Evolutionary conservation across 768 basidiomycete species (phyloP), one percentile per base, ranked within the genome.

Genomic region (Clathrus columnatus): DNA sequence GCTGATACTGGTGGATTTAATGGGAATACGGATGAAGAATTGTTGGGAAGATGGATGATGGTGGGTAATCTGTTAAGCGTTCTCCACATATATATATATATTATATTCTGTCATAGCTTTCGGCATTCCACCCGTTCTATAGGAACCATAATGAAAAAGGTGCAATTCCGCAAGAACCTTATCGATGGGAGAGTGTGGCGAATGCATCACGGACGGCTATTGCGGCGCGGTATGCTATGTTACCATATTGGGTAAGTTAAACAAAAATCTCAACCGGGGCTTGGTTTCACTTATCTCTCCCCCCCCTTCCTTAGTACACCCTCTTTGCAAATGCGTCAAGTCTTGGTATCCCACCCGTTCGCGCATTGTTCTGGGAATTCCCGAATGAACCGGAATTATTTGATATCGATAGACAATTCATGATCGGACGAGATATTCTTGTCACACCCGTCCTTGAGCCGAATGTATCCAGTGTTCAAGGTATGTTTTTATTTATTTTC

Each of bases 41-140:
- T 91, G 8, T 87, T 86, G 68, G 83, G 82, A 59, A 78, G 89
- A 17, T 91, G 89, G 89, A 89, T 87, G 87, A 82, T 85, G 65
- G 54, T 55, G 7, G 44, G 54, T 45, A 21, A 27, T 24, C 6
- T 27, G 16, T 28, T 8, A 16, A 23, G 16, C 6, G 7, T 50
- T 50, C 24, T 50, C 32, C 23, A 20, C 8, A 6, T 16, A 18
- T 28, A 50, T 21, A 23, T n/a, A n/a, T n/a, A n/a, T n/a, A n/a
- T n/a, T n/a, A n/a, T n/a, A n/a, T n/a, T n/a, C n/a, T 20, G 21
- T 47, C 14, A 24, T 18, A 55, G 54, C 75, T 90, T n/a, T 75
- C 84, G 2, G 88, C 87, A 1, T 91, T 91, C 65, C 77, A 77
- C 24, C 88, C 88, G 5, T 91, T 91, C 73, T 89, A 81, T 67